A percentile compares a stretch with the other conserved stretches of the same genome.
Conservation (phyloP, 2,329 filamentous ascomycete genomes). For the Ophiostoma australiae region DNA sequence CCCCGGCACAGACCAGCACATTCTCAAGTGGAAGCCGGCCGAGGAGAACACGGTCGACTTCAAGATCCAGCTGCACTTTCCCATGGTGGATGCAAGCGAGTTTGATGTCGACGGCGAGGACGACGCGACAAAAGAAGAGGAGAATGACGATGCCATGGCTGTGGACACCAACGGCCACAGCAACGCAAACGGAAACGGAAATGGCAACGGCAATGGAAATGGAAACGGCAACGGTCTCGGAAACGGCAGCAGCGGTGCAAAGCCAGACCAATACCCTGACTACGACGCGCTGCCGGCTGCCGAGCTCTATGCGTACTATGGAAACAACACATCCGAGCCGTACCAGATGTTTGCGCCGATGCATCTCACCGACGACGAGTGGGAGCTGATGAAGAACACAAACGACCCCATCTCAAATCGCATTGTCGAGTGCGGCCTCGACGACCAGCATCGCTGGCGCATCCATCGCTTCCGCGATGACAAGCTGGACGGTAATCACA, state of each 20-base stretch:
- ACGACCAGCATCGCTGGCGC: slow-evolving; percentile 71
- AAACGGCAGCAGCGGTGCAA: slow-evolving; percentile 49
- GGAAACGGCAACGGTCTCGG: not conserved
- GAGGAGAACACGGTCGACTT: slow-evolving; percentile 96
- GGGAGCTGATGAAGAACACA: slow-evolving; percentile 73
- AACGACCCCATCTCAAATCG: slow-evolving; percentile 74
- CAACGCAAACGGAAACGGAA: not conserved
- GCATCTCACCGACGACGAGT: slow-evolving; percentile 68
- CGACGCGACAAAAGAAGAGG: slow-evolving; percentile 51
- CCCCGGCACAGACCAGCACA: slow-evolving; percentile 85
- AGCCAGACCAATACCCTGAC: slow-evolving; percentile 57
- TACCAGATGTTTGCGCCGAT: slow-evolving; percentile 66
- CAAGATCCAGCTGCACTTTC: slow-evolving; percentile 69
- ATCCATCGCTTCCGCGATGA: slow-evolving; percentile 89
- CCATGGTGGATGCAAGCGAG: slow-evolving; percentile 60
- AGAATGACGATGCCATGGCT: slow-evolving; percentile 57
- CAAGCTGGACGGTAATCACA: slow-evolving; percentile 86
- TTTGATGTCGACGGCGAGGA: slow-evolving; percentile 48
- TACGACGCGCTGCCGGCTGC: slow-evolving; percentile 73
- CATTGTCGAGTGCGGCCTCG: slow-evolving; percentile 85
- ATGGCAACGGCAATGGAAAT: not conserved
- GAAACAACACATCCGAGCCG: slow-evolving; percentile 43
- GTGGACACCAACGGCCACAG: not conserved
- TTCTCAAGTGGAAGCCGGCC: slow-evolving; percentile 96
- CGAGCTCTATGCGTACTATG: slow-evolving; percentile 65